Base-by-base conservation (phyloP, 163 green algal species). In the Scenedesmus sp. region DNA sequence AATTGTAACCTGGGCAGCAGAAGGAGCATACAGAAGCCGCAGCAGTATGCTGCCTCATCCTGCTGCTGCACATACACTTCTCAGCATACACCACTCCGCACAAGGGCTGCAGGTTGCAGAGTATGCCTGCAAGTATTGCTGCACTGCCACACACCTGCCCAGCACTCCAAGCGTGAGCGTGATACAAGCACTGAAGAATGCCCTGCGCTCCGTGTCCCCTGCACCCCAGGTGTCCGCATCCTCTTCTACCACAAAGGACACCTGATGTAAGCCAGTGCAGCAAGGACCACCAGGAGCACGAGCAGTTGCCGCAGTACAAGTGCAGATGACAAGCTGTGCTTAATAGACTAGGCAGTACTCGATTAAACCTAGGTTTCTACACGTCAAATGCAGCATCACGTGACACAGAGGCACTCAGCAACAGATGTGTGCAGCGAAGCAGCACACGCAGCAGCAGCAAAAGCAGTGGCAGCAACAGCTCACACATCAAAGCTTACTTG, bases 81-180 rank as follows among this genome's bases (percentile, higher is more conserved):
- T n/a, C n/a, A n/a, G n/a, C n/a, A n/a, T n/a, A n/a, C n/a, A n/a
- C n/a, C n/a, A n/a, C 22, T 49, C 5, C 42, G 33, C 51, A 80
- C 33, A 9, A 35, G 9, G 53, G 56, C 37, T 46, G 35, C 4
- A 24, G 18, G 3, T 37, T 5, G 16, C 15, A n/a, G 44, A 24
- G 42, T 40, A n/a, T 35, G 15, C 24, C 10, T 61, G 15, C 12
- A 22, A 42, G 22, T 59, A 42, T 15, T 83, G 78, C 42, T 83
- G 51, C 83, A 44, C 3, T 43, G 6, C 6, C 6, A 13, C 61
- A 68, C 61, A 90, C 89, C 89, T 92, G 89, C 89, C 89, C n/a
- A 92, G 40, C 10, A 89, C 83, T n/a, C 83, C 89, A 26, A 92
- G 83, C n/a, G 76, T 90, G 26, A 92, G 83, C 2, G 89, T 92